Evolutionary conservation across 148 eudicot species (phyloP).

Genomic region (Rhododendron simsii): DNA sequence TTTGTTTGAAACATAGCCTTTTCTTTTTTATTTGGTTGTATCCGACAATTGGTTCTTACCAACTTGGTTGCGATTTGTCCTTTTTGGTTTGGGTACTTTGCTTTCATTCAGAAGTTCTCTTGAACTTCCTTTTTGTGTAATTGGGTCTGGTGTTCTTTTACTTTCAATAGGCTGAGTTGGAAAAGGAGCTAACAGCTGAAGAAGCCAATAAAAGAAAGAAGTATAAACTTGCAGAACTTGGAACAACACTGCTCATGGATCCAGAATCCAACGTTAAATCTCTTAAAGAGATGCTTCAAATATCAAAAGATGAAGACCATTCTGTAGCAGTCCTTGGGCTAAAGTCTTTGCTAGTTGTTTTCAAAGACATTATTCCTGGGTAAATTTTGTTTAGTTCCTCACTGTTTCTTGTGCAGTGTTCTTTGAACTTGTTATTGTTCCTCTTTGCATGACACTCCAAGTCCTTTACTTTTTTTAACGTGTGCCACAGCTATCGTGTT

Average conservation of each 20-base stretch:
- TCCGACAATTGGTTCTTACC: not conserved
- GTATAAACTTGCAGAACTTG: constrained; percentile 78
- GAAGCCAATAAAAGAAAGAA: constrained; percentile 61
- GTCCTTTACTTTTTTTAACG: constrained; percentile 11
- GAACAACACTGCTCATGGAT: constrained; percentile 71
- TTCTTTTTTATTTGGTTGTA: not conserved
- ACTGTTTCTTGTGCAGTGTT: not conserved
- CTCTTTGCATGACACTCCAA: constrained; percentile 3
- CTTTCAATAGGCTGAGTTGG: constrained; percentile 68
- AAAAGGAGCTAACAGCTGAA: constrained; percentile 68
- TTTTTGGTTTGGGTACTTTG: not conserved
- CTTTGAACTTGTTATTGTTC: not conserved
- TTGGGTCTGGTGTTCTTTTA: not conserved
- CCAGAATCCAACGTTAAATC: constrained; percentile 75
- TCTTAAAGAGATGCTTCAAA: constrained; percentile 69
- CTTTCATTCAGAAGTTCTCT: not conserved
- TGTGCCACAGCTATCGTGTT: constrained; percentile 66
- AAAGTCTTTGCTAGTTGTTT: constrained; percentile 73
- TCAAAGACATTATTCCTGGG: constrained; percentile 96
- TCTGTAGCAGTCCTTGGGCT: constrained; percentile 55
- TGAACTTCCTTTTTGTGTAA: not conserved
- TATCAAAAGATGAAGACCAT: constrained; percentile 63
- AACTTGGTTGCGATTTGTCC: not conserved
- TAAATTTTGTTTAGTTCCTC: constrained; percentile 20
- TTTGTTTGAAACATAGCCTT: not conserved